These are phyloP conservation scores for Rosa persica DNA, from an alignment of 306 rosid genomes.

Conservation along the genomic window DNA sequence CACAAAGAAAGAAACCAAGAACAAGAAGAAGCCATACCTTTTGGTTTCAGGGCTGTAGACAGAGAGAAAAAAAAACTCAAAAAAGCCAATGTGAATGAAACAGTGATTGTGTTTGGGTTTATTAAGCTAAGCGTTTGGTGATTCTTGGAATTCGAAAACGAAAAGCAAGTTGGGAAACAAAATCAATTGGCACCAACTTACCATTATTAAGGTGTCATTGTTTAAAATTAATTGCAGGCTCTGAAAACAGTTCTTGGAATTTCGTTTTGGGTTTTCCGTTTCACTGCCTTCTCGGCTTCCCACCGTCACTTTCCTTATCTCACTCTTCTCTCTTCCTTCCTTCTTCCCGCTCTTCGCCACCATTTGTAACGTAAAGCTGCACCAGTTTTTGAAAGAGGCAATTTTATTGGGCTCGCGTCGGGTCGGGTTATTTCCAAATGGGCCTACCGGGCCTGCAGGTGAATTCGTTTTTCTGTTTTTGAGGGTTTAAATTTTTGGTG, in stretches of 20 bases:
- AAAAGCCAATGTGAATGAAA: not conserved
- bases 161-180: not conserved
- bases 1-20: not conserved
- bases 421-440: not conserved
- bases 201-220: not conserved
- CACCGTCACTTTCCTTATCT: not conserved
- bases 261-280: not conserved
- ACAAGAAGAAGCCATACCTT: not conserved
- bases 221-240: not conserved
- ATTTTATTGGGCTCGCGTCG: not conserved
- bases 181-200: not conserved
- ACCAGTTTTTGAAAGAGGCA: not conserved
- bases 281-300: slow-evolving; percentile 1
- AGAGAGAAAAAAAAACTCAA: not conserved
- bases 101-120: not conserved
- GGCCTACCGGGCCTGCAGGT: not conserved
- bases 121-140: not conserved
- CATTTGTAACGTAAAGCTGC: not conserved
- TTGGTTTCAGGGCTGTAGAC: not conserved
- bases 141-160: not conserved
- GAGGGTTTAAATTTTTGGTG: not conserved
- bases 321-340: not conserved
- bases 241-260: not conserved
- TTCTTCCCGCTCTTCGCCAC: slow-evolving; percentile 3
- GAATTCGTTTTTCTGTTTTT: not conserved